phyloP scores from a whole-genome alignment of 2,329 filamentous ascomycete genomes.

The Alternaria arborescens region DNA sequence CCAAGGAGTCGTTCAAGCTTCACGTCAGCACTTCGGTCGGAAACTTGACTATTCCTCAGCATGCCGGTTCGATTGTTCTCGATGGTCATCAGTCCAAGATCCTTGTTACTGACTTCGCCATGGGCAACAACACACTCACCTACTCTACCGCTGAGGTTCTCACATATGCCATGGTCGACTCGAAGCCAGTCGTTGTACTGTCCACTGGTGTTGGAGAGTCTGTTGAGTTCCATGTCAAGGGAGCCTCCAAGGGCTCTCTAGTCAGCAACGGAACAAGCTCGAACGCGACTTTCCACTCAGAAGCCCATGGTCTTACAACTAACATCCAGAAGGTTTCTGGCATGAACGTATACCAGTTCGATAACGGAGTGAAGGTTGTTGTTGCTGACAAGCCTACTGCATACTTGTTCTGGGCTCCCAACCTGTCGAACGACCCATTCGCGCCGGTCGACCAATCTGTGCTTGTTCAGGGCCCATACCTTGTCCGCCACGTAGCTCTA shows the following conservation, averaged over 20 bases:
- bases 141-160: slow-evolving; percentile 64
- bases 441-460: slow-evolving; percentile 51
- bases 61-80: slow-evolving; percentile 59
- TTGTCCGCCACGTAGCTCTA: slow-evolving; percentile 45
- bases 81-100: slow-evolving; percentile 71
- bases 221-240: slow-evolving; percentile 53
- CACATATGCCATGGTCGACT: slow-evolving; percentile 53
- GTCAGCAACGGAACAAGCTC: slow-evolving; percentile 53
- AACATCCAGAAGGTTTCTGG: slow-evolving; percentile 45
- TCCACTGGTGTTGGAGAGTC: slow-evolving; percentile 52
- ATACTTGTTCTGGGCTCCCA: slow-evolving; percentile 53
- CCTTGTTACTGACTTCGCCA: slow-evolving; percentile 66
- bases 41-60: slow-evolving; percentile 62
- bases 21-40: slow-evolving; percentile 66
- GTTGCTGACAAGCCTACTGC: slow-evolving; percentile 50
- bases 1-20: slow-evolving; percentile 63
- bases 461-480: slow-evolving; percentile 53
- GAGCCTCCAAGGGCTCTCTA: slow-evolving; percentile 48
- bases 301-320: slow-evolving; percentile 47
- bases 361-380: slow-evolving; percentile 49
- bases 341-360: slow-evolving; percentile 47
- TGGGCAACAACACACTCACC: slow-evolving; percentile 62
- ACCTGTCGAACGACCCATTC: slow-evolving; percentile 50
- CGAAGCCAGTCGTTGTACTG: slow-evolving; percentile 50
- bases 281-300: slow-evolving; percentile 54